Evolutionary conservation across 129 eudicot species (phyloP).

Genomic region (Dittrichia graveolens): DNA sequence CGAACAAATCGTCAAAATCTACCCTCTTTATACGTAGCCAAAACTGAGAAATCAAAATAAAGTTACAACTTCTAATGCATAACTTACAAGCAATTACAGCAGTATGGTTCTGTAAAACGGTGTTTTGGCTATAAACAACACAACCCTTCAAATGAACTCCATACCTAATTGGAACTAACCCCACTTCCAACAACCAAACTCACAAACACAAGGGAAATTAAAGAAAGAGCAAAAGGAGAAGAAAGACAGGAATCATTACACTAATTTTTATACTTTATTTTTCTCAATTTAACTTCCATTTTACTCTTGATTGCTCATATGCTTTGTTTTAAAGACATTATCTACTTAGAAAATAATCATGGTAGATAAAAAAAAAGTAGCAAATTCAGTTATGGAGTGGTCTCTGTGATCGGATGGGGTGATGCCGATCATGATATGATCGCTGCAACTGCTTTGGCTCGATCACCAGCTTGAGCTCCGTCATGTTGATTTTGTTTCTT

Average conservation of each 20-base stretch:
- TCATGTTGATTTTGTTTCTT: no score
- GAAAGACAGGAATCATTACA: conserved; percentile 39
- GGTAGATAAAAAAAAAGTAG: not conserved
- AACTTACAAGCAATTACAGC: conserved; percentile 22
- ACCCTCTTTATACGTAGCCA: conserved; percentile 7
- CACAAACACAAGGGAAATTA: conserved; percentile 37
- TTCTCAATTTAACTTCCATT: conserved; percentile 36
- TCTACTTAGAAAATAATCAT: conserved; percentile 29
- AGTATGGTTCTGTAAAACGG: not conserved
- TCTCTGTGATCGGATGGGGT: no score
- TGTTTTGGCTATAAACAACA: conserved; percentile 29
- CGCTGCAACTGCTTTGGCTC: no score
- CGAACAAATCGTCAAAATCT: conserved; percentile 24
- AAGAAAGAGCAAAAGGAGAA: conserved; percentile 13
- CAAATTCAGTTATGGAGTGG: not conserved
- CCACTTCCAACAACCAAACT: conserved; percentile 85
- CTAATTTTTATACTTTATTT: conserved; percentile 18
- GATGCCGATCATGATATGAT: no score
- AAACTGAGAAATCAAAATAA: not conserved
- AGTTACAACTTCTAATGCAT: conserved; percentile 1
- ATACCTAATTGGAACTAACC: conserved; percentile 64
- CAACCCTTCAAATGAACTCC: conserved; percentile 76
- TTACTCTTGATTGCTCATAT: conserved; percentile 43
- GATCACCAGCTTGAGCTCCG: no score
- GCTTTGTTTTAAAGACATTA: conserved; percentile 39